Percentiles rank a stretch among this genome's conserved stretches.
Evolutionary conservation across 352 stramenopile species (phyloP).

Genomic region (Globisporangium barbulae): DNA sequence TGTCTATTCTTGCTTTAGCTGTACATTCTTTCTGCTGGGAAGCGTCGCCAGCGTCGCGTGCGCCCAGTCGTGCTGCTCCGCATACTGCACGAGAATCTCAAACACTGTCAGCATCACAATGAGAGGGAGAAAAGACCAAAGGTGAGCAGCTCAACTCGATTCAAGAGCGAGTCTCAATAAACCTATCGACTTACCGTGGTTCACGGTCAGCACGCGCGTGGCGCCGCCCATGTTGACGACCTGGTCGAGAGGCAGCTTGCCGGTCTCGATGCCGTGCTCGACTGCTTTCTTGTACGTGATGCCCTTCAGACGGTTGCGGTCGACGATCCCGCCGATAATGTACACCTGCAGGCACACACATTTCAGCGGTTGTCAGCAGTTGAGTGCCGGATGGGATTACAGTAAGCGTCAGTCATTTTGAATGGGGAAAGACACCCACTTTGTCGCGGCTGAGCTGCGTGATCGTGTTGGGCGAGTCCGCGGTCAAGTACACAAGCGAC

Average conservation of each 20-base stretch:
- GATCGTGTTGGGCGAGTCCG: constrained; percentile 92
- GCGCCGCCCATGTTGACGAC: constrained; percentile 65
- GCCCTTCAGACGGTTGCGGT: constrained; percentile 95
- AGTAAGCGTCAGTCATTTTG: not conserved
- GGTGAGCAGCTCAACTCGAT: not conserved
- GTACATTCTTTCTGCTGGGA: constrained; percentile 63
- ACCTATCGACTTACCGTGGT: constrained; percentile 58
- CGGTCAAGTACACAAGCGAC: constrained; percentile 93
- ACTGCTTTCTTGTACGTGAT: constrained; percentile 91
- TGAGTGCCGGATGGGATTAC: not conserved
- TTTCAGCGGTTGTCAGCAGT: not conserved
- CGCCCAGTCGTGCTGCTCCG: constrained; percentile 69
- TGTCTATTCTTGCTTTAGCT: constrained; percentile 41
- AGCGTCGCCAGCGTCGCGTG: constrained; percentile 65
- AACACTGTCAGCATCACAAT: constrained; percentile 42
- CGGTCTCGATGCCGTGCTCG: constrained; percentile 87
- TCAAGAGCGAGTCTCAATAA: not conserved
- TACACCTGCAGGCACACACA: constrained; percentile 61
- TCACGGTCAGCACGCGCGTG: constrained; percentile 86
- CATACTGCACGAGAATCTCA: constrained; percentile 74
- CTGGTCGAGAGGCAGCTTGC: constrained; percentile 90
- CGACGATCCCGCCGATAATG: constrained; percentile 97
- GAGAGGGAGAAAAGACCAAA: not conserved
- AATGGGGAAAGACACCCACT: constrained; percentile 18
- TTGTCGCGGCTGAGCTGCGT: constrained; percentile 84